Evolutionary conservation across 345 rosid genomes (phyloP).

Genomic region (Erysimum cheiranthoides): DNA sequence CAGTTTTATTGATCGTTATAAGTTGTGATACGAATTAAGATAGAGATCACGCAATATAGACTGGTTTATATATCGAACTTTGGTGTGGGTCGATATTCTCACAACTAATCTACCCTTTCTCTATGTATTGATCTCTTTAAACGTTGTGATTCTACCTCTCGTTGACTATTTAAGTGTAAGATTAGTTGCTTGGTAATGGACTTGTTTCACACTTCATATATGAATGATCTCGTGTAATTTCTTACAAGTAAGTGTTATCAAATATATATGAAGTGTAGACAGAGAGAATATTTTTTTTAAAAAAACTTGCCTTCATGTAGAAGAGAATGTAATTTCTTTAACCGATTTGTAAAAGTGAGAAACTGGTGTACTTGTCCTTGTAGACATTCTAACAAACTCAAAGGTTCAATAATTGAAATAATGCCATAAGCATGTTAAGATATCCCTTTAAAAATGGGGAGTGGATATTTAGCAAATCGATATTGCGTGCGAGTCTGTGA

Average conservation of each 20-base stretch:
- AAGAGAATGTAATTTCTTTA: background rate
- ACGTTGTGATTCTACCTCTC: background rate
- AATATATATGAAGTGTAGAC: background rate
- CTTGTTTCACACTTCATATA: background rate
- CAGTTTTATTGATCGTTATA: background rate
- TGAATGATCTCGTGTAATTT: background rate
- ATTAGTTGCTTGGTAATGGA: background rate
- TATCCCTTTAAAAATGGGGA: constrained; percentile 22
- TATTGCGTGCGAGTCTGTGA: background rate
- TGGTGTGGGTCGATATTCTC: constrained; percentile 14
- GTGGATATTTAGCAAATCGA: constrained; percentile 16
- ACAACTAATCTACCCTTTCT: constrained; percentile 1
- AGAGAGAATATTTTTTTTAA: background rate
- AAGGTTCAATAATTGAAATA: constrained; percentile 1
- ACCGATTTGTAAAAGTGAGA: background rate
- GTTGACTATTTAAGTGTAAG: background rate
- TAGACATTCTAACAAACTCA: constrained; percentile 14
- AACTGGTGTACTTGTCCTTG: background rate
- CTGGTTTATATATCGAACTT: background rate
- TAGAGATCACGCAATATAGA: background rate
- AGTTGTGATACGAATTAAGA: background rate
- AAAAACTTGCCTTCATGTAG: background rate
- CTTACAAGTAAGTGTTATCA: background rate
- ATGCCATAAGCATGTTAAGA: constrained; percentile 20
- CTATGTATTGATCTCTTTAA: background rate